A percentile compares a stretch with the other conserved stretches of the same genome.
phyloP scores from a whole-genome alignment of 306 rosid genomes.

The Inga oerstediana region DNA sequence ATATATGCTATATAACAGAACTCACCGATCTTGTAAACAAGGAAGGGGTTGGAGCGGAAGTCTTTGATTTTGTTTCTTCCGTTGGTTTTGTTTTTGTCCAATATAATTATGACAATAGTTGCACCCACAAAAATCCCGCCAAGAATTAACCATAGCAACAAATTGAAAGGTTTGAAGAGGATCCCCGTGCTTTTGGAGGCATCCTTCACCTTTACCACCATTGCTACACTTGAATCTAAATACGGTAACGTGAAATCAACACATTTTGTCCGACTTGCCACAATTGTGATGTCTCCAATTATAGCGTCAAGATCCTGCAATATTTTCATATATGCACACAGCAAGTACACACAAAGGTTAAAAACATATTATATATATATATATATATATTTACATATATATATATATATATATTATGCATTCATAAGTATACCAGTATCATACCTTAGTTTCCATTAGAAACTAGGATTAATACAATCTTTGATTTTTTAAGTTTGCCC shows the following conservation, averaged over 20 bases:
- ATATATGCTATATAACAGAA: neutral
- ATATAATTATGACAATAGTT: neutral
- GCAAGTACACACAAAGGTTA: no score
- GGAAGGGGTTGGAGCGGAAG: neutral
- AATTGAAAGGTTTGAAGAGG: neutral
- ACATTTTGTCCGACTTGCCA: neutral
- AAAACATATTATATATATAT: no score
- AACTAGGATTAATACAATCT: neutral
- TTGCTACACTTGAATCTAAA: neutral
- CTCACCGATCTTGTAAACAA: neutral
- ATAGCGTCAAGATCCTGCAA: constrained; percentile 6
- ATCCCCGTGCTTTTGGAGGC: neutral
- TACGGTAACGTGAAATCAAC: neutral
- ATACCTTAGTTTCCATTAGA: neutral
- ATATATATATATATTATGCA: no score
- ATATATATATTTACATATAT: no score
- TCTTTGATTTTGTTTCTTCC: neutral
- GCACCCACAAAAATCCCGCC: neutral
- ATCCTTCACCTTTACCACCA: neutral
- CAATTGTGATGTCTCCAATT: neutral
- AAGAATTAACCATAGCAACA: neutral
- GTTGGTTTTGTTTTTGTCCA: neutral
- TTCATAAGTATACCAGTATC: neutral
- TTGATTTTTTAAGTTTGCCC: neutral
- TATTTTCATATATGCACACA: neutral